Percentiles rank a stretch among this genome's conserved stretches.
These are phyloP conservation scores for Elongisporangium senticosum DNA, from an alignment of 352 stramenopile species.

Conservation along the genomic window DNA sequence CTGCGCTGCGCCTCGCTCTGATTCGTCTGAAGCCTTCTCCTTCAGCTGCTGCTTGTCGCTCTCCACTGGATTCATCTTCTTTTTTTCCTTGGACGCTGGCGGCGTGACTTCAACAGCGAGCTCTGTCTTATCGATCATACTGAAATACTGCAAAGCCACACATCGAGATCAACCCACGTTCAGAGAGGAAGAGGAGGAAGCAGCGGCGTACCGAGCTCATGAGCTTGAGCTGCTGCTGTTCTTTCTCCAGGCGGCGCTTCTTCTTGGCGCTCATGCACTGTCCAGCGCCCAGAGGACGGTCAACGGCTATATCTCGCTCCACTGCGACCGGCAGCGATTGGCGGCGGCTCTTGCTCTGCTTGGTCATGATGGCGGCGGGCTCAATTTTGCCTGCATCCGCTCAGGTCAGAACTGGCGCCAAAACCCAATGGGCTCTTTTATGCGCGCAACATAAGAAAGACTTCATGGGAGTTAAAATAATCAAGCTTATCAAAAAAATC, in stretches of 20 bases:
- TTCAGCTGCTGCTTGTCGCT: not conserved
- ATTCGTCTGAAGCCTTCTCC: not conserved
- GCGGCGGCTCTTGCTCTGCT: not conserved
- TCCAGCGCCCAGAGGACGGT: not conserved
- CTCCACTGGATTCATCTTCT: not conserved
- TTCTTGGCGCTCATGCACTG: constrained; percentile 2
- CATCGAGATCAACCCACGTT: not conserved
- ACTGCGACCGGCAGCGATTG: not conserved
- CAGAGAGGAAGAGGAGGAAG: too few relatives aligned
- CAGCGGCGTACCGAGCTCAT: constrained; percentile 4
- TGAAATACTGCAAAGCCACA: not conserved
- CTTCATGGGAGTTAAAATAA: not conserved
- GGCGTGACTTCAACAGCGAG: not conserved
- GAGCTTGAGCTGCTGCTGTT: constrained; percentile 3
- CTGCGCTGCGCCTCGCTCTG: not conserved
- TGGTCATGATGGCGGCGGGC: not conserved
- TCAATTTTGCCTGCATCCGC: not conserved
- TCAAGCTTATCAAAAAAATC: constrained; percentile 2
- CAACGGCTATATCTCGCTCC: not conserved
- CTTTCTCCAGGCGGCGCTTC: constrained; percentile 5
- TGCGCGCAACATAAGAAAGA: not conserved
- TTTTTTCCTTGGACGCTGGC: not conserved
- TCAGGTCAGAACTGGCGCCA: not conserved
- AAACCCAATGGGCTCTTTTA: not conserved
- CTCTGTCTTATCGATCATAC: not conserved